These are phyloP conservation scores for Rauvolfia tetraphylla DNA, from an alignment of 257 asterid species.

Conservation along the genomic window DNA sequence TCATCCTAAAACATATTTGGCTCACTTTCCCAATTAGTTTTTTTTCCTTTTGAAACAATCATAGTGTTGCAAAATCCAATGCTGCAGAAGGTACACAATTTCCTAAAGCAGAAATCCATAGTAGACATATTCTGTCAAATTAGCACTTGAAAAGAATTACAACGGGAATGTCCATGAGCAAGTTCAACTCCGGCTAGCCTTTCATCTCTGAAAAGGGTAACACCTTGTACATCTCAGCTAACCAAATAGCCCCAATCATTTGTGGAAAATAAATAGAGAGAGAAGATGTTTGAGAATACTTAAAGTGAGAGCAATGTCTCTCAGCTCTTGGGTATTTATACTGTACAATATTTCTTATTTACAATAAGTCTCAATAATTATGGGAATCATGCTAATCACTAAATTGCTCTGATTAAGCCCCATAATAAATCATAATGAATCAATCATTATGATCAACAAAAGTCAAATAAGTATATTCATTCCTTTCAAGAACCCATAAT, in stretches of 20 bases:
- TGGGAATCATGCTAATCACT: too few species aligned
- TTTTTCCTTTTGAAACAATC: not conserved
- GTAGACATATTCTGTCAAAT: not conserved
- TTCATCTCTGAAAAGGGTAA: too few species aligned
- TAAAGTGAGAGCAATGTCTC: too few species aligned
- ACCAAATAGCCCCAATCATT: too few species aligned
- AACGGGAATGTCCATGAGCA: not conserved
- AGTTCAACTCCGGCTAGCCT: not conserved
- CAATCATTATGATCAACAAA: not conserved
- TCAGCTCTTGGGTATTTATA: too few species aligned
- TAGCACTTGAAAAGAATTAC: not conserved
- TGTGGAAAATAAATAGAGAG: too few species aligned
- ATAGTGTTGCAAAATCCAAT: not conserved
- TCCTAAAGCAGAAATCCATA: not conserved
- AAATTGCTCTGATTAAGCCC: too few species aligned
- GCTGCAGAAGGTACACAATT: not conserved
- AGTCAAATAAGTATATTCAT: not conserved
- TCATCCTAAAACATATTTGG: not conserved
- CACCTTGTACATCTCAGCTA: too few species aligned
- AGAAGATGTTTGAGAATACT: too few species aligned
- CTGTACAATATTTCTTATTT: too few species aligned
- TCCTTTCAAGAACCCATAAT: not conserved
- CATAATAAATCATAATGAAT: too few species aligned
- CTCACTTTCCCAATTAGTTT: not conserved
- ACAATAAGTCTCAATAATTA: too few species aligned